A percentile compares a stretch with the other conserved stretches of the same genome.
phyloP scores from a whole-genome alignment of 495 filamentous ascomycete genomes.

The Neurospora sp. region DNA sequence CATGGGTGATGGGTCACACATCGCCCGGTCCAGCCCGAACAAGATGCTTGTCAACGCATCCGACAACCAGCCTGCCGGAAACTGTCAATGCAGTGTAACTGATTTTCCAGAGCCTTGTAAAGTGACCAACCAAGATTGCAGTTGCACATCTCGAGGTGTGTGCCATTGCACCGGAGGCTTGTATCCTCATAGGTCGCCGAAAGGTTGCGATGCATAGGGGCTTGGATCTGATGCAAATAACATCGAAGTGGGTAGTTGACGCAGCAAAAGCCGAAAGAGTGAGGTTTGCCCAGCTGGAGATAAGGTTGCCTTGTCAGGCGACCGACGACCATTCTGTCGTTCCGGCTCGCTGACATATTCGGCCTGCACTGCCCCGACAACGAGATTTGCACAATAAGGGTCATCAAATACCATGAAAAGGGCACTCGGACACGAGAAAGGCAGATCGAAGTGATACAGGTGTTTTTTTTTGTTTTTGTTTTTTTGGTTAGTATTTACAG shows the following conservation, averaged over 20 bases:
- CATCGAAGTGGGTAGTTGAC: fast-evolving
- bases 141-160: neutral
- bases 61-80: neutral
- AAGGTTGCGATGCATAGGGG: neutral
- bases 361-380: neutral
- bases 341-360: neutral
- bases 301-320: neutral
- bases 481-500: neutral
- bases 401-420: neutral
- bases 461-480: neutral
- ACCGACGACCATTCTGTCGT: no score
- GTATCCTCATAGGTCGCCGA: neutral
- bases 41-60: neutral
- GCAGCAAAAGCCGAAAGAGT: no score
- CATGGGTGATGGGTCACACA: neutral
- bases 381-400: neutral
- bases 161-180: neutral
- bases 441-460: neutral
- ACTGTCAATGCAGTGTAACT: neutral
- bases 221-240: neutral
- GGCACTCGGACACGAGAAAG: neutral
- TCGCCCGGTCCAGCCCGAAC: neutral
- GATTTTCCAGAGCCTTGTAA: neutral
- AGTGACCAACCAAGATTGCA: no score
- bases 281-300: neutral